These are phyloP conservation scores for Neocucurbitaria cava DNA, from an alignment of 2,329 filamentous ascomycete species.

Conservation along the genomic window DNA sequence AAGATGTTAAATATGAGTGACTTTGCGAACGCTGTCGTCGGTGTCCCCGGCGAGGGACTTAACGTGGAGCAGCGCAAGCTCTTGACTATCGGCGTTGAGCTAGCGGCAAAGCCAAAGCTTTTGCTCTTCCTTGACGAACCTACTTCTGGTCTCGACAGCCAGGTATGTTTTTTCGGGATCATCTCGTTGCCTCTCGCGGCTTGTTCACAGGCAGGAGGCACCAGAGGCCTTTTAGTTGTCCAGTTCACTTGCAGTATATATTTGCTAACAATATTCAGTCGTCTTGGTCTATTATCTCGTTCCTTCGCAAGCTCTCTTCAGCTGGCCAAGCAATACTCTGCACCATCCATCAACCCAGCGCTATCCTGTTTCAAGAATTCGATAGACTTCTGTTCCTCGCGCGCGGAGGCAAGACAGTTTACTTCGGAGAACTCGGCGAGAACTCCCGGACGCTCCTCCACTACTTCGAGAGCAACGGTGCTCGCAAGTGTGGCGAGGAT, in stretches of 20 bases:
- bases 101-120: conserved; percentile 71
- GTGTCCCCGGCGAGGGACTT: conserved; percentile 67
- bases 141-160: conserved; percentile 67
- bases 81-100: conserved; percentile 74
- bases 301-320: conserved; percentile 67
- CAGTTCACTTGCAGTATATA: background rate
- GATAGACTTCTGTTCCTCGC: conserved; percentile 54
- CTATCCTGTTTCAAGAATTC: conserved; percentile 55
- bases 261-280: conserved; percentile 43
- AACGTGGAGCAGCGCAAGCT: conserved; percentile 75
- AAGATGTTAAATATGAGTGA: conserved; percentile 71
- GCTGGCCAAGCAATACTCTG: conserved; percentile 55
- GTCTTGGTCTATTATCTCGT: conserved; percentile 68
- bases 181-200: background rate
- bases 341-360: conserved; percentile 56
- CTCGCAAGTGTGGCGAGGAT: conserved; percentile 62
- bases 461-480: conserved; percentile 70
- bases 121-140: conserved; percentile 69
- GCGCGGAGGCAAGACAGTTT: conserved; percentile 54
- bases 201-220: background rate
- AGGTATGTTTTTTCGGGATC: conserved; percentile 14
- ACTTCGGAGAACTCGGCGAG: conserved; percentile 57
- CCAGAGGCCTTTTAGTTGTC: background rate
- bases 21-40: conserved; percentile 71
- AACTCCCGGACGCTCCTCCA: conserved; percentile 50